Evolutionary conservation across 176 grass and related monocot species (phyloP).

Genomic region (Bolboschoenus planiculmis): DNA sequence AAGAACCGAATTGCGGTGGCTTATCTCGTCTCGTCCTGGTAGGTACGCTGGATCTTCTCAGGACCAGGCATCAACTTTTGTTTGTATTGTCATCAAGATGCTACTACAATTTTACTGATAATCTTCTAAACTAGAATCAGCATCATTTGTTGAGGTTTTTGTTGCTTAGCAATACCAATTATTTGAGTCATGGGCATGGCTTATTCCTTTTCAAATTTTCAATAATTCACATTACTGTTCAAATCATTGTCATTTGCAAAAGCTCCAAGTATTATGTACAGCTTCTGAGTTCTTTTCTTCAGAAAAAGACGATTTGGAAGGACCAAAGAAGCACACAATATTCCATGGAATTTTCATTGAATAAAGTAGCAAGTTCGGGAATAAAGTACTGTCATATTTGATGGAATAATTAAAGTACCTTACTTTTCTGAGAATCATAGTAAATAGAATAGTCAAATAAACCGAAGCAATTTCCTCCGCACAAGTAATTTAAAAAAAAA

Average conservation of each 20-base stretch:
- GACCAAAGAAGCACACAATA: neutral
- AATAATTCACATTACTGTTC: neutral
- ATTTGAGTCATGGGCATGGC: neutral
- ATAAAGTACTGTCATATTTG: no score
- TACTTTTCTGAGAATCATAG: neutral
- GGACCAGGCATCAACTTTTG: neutral
- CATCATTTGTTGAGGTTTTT: neutral
- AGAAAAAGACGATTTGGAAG: neutral
- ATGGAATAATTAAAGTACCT: no score
- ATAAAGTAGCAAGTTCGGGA: neutral
- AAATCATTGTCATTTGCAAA: neutral
- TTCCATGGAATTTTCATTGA: neutral
- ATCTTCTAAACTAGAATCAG: neutral
- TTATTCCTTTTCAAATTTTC: neutral
- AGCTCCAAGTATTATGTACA: neutral
- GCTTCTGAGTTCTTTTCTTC: neutral
- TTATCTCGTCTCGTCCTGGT: conserved; percentile 60
- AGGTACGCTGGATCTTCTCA: neutral
- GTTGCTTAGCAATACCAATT: no score
- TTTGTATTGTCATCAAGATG: neutral
- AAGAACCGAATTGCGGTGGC: conserved; percentile 18
- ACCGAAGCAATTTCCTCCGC: no score
- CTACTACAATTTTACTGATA: neutral
- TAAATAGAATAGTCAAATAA: no score
- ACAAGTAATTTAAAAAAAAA: no score